Base-by-base conservation (phyloP, 2,329 filamentous ascomycete species). In the Fusarium devonianum region DNA sequence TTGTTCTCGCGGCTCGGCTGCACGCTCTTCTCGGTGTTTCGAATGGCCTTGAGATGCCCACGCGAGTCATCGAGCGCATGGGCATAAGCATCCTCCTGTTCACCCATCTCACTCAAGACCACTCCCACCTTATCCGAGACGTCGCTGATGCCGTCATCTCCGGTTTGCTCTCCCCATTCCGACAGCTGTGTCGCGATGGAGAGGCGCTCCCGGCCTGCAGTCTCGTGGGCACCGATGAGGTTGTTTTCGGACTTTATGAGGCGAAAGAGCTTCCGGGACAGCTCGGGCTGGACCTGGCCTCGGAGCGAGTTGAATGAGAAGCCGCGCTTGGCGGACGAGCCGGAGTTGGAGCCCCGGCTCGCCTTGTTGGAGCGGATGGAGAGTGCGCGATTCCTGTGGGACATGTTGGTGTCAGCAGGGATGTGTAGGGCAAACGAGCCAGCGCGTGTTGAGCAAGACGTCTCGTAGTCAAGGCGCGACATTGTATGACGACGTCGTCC, bases 71-170 rank as follows among this genome's bases (percentile, higher is more conserved):
- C 94, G 45, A 99, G 73, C 37, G 87, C 86, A 71, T 93, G 88
- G 4, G 92, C 90, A 72, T 92, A 97, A 34, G 80, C 69, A 62
- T 97, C 92, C 71, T 99, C 94, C 73, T 96, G 92, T 74, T 96
- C 92, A 41, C 92, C 94, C 53, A 99, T 85, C 78, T 97, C 94
- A 16, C 89, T 88, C 52, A 99, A 78, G 64, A 99, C 78, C 28
- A 97, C 93, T 40, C 92, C 94, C 41, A 99, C 81, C 80, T 99
- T 99, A 80, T 97, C 94, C 50, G 89, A 92, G 62, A 99, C 83
- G 69, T 97, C 94, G 41, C 85, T 91, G 66, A 97, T 80, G 40
- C 86, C 85, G 54, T 96, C 91, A 67, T 99, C 94, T 42, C 85
- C 83, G 2, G 92, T 97, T 52, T 89, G 84, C 75, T 97, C 92